phyloP scores from a whole-genome alignment of 371 early-diverging fungal genomes.

The Mucor velutinosus region DNA sequence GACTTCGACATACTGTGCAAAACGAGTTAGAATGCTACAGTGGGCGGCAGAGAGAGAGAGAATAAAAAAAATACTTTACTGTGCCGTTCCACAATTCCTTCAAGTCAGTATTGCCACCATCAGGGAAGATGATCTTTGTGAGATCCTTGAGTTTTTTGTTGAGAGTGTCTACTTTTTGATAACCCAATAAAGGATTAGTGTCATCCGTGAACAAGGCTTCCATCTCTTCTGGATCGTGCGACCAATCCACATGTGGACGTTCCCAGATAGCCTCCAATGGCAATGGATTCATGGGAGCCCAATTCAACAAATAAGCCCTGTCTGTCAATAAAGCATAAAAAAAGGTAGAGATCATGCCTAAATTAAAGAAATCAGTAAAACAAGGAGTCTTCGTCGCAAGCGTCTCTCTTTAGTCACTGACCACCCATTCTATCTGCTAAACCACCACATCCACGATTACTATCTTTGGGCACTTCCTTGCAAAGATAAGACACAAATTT shows the following conservation, averaged over 20 bases:
- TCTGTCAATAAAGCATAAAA: conserved; percentile 51
- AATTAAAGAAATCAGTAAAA: not conserved
- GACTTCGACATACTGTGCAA: conserved; percentile 41
- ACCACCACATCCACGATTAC: conserved; percentile 54
- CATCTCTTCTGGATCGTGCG: conserved; percentile 44
- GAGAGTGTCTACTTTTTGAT: conserved; percentile 37
- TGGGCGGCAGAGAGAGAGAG: not conserved
- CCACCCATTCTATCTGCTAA: conserved; percentile 55
- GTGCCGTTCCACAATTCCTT: conserved; percentile 46
- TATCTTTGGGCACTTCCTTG: conserved; percentile 36
- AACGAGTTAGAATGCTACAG: not conserved
- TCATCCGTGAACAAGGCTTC: conserved; percentile 25
- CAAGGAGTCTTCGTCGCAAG: not conserved
- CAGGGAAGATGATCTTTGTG: conserved; percentile 32
- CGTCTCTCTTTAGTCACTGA: conserved; percentile 12
- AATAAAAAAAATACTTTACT: conserved; percentile 28
- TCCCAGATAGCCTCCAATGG: conserved; percentile 48
- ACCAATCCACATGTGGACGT: conserved; percentile 47
- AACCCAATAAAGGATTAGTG: conserved; percentile 23
- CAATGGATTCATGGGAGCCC: conserved; percentile 41
- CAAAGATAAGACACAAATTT: conserved; percentile 48
- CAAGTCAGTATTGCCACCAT: conserved; percentile 46
- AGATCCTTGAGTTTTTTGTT: conserved; percentile 39
- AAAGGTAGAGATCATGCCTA: conserved; percentile 56
- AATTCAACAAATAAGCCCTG: conserved; percentile 42